Evolutionary conservation across 2,329 filamentous ascomycete species (phyloP), one percentile per base, ranked within the genome.

Genomic region (Boeremia exigua): DNA sequence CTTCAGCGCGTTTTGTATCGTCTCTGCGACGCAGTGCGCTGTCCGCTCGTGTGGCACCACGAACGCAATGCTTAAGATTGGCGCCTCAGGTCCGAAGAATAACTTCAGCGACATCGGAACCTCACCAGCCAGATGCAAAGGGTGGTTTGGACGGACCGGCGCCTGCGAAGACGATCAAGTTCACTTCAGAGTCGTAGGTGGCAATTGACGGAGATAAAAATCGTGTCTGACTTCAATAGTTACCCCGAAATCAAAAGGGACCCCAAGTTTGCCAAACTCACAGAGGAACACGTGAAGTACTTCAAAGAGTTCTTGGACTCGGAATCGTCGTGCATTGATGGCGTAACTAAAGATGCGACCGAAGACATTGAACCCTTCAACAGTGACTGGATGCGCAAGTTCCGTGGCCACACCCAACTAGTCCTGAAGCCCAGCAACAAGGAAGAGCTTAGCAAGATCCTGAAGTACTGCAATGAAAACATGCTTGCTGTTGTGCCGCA

Each of bases 311-410:
- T 97, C n/a, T 83, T 99, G 30, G 91, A 92, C 51, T 84, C 85
- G 44, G 86, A 88, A 32, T 90, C 89, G 32, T 92, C 92, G 2
- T 82, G 97, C 47, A 86, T 98, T 58, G 93, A 97, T 73, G 91
- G 91, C 46, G 84, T 96, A 50, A 91, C 87, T 3, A 77, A 86
- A 64, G 86, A 93, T 75, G 87, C 87, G 12, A 79, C 82, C 2
- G 90, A 91, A 67, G 95, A 98, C 72, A 83, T 98, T 62, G 91
- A 95, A 73, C 85, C 90, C 7, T 99, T 92, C 83, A 99, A 99
- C 78, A 87, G 88, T 73, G 95, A 99, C 79, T 99, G 96, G 95
- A 97, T 99, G 93, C 88, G 91, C 77, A 99, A 99, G 79, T 99
- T 96, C 80, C 88, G 91, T 58, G 96, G 95, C 28, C 92, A 97